Conservation (phyloP, 768 basidiomycete genomes). For the Lactarius indigo region DNA sequence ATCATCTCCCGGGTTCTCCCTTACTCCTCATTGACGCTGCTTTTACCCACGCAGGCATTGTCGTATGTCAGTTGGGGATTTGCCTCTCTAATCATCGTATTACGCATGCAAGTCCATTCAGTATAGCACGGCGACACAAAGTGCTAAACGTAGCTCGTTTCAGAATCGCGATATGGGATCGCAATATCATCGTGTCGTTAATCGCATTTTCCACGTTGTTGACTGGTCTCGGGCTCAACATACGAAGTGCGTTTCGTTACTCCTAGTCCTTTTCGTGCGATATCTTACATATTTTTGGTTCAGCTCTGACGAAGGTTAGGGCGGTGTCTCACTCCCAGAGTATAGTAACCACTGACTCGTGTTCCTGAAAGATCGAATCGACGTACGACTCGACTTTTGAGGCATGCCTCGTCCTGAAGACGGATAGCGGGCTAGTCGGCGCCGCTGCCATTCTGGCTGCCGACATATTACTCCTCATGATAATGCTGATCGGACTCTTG, state of each 20-base stretch:
- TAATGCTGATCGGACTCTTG: background rate
- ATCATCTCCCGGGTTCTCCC: background rate
- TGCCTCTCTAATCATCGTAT: constrained; percentile 5
- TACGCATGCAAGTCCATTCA: background rate
- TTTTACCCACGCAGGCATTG: background rate
- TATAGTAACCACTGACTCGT: background rate
- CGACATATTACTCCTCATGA: background rate
- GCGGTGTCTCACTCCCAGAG: background rate
- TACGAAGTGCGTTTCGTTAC: background rate
- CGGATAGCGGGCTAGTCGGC: background rate
- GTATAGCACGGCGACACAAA: too few relatives aligned
- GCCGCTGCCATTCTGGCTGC: background rate
- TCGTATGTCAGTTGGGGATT: background rate
- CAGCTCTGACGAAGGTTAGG: background rate
- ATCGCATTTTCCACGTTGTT: background rate
- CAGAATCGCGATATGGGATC: constrained; percentile 7
- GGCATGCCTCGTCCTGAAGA: background rate
- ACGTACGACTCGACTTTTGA: background rate
- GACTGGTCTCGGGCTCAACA: background rate
- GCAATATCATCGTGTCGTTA: background rate
- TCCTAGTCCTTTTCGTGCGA: background rate
- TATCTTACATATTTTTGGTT: background rate
- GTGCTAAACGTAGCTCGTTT: background rate
- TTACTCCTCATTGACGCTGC: background rate
- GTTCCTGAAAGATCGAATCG: background rate